These are phyloP conservation scores for Pythium oligandrum DNA, from an alignment of 352 stramenopile genomes.

Conservation along the genomic window DNA sequence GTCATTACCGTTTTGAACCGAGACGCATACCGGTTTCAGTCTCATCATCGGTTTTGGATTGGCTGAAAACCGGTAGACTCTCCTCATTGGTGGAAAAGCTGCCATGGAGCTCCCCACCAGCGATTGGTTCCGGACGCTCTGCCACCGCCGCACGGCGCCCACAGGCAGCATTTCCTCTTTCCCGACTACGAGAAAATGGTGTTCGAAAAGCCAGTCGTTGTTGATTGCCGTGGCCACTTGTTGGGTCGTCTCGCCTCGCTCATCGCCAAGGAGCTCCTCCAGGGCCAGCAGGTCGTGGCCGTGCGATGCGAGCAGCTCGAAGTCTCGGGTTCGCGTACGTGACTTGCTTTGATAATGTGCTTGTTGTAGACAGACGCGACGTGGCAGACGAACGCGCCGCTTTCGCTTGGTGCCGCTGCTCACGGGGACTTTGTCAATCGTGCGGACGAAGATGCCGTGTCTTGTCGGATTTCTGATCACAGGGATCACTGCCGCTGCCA, in stretches of 20 bases:
- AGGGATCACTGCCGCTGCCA: too few relatives aligned
- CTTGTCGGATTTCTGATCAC: too few relatives aligned
- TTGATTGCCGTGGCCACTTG: conserved; percentile 98
- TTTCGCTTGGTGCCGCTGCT: too few relatives aligned
- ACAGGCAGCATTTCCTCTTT: conserved; percentile 60
- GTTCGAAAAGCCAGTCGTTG: conserved; percentile 95
- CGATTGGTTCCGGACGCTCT: conserved; percentile 22
- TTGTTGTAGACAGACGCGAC: too few relatives aligned
- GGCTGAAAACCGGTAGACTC: conserved; percentile 9
- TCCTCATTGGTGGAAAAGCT: too few relatives aligned
- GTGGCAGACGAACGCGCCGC: too few relatives aligned
- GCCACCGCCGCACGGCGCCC: background rate
- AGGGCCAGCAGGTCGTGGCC: conserved; percentile 97
- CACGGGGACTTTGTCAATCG: too few relatives aligned
- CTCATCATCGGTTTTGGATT: conserved; percentile 19
- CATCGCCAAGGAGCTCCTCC: conserved; percentile 99
- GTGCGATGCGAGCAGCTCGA: conserved; percentile 98
- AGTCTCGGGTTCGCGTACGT: conserved; percentile 96
- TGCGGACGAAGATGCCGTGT: too few relatives aligned
- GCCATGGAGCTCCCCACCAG: conserved; percentile 12
- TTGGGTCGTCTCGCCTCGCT: conserved; percentile 97
- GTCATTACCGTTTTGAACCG: too few relatives aligned
- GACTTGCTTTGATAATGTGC: background rate
- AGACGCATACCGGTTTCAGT: background rate
- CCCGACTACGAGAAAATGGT: conserved; percentile 68